Evolutionary conservation across 352 stramenopile genomes (phyloP), one percentile per base, ranked within the genome.

Genomic region (Phytophthora melonis): DNA sequence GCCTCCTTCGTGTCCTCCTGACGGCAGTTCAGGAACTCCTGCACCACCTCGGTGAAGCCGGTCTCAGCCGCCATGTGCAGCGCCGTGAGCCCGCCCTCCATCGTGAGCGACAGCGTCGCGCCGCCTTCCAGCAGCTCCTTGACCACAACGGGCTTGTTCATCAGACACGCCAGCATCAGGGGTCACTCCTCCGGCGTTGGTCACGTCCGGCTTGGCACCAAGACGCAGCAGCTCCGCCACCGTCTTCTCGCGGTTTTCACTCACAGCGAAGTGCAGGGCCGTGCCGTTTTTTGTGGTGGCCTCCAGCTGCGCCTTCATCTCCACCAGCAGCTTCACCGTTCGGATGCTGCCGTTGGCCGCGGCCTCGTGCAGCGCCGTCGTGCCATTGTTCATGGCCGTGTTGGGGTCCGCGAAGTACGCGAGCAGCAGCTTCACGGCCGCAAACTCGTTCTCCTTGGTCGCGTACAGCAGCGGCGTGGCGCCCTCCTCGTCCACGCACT

Each of bases 1-100:
- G 86, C 74, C 32, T 68, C 67, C 36, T 75, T 73, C 3, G 81
- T 75, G 58, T 93, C 85, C 30, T 91, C 81, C 0, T 58, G 21
- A 5, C 86, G 85, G 57, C 66, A 75, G 27, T 75, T 70, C 8
- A 94, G 65, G 62, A 95, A 89, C 63, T 80, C 71, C 70, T 84
- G 53, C 8, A 93, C 78, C 25, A 94, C 78, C 49, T 92, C 86
- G 3, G 61, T 68, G 67, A 88, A 91, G 18, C 87, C 88, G 7
- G 86, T 92, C 65, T 95, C 88, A 10, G 88, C 83, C 11, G 88
- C 86, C 71, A 95, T 93, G 65, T 94, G 88, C 18, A 95, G 63
- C 5, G 86, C 81, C 50, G 88, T 95, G 65, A 95, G 79, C 3
- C 82, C 85, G 1, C 84, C 87, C 14, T 82, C 70, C 49, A 95